Percentiles rank a stretch among this genome's conserved stretches.
Evolutionary conservation across 805 yeast genomes (phyloP).

Genomic region (Metschnikowia gruessii): DNA sequence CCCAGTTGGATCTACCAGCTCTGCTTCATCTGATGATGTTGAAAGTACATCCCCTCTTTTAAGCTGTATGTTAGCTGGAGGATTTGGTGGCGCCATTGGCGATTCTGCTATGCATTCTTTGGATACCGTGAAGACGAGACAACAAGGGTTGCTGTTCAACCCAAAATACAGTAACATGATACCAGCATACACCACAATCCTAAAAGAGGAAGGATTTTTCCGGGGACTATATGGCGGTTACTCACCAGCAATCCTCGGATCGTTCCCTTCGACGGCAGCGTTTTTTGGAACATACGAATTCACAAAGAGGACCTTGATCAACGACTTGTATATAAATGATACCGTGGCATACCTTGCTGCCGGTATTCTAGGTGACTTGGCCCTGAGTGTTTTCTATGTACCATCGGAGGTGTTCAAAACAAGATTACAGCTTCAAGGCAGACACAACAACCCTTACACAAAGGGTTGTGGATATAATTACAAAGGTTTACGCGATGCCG

Average conservation of each 20-base stretch:
- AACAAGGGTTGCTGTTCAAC: conserved; percentile 83
- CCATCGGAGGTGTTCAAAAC: conserved; percentile 96
- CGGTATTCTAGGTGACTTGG: conserved; percentile 92
- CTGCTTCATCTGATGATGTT: conserved; percentile 2
- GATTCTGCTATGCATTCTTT: conserved; percentile 92
- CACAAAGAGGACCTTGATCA: conserved; percentile 67
- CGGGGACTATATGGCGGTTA: conserved; percentile 92
- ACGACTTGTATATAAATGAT: conserved; percentile 64
- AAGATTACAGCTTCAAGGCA: conserved; percentile 88
- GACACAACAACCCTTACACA: conserved; percentile 74
- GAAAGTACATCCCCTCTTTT: conserved; percentile 41
- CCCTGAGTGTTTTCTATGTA: conserved; percentile 83
- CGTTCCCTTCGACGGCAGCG: conserved; percentile 91
- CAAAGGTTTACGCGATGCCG: conserved; percentile 68
- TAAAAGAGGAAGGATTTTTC: conserved; percentile 77
- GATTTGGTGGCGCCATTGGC: conserved; percentile 90
- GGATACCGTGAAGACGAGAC: conserved; percentile 95
- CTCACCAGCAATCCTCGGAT: conserved; percentile 86
- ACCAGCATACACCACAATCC: conserved; percentile 72
- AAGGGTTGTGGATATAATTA: conserved; percentile 80
- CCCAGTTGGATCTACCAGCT: conserved; percentile 1
- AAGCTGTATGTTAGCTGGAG: conserved; percentile 82
- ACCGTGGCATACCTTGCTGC: conserved; percentile 77
- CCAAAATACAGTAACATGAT: conserved; percentile 70
- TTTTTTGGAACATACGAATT: conserved; percentile 90